phyloP scores from a whole-genome alignment of 495 filamentous ascomycete species.

The Aspergillus bertholletiae region DNA sequence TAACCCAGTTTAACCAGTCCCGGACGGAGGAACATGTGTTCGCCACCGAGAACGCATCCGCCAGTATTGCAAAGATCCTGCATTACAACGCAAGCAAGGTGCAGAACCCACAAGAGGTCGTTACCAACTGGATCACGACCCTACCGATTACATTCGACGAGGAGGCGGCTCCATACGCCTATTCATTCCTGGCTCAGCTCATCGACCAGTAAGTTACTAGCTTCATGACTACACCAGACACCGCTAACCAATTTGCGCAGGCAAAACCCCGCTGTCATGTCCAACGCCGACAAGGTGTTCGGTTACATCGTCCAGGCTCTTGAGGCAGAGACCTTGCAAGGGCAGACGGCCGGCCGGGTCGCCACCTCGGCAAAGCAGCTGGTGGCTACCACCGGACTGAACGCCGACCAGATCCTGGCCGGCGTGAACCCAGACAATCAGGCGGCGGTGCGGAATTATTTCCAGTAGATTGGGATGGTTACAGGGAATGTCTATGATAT shows the following conservation, averaged over 20 bases:
- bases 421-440: slow-evolving; percentile 73
- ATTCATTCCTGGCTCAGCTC: slow-evolving; percentile 83
- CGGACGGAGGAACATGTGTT: slow-evolving; percentile 92
- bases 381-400: slow-evolving; percentile 62
- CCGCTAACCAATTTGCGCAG: slow-evolving; percentile 44
- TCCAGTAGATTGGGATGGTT: slow-evolving; percentile 43
- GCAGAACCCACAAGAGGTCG: slow-evolving; percentile 65
- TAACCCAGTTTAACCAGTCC: slow-evolving; percentile 72
- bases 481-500: slow-evolving; percentile 4
- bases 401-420: slow-evolving; percentile 65
- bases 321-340: slow-evolving; percentile 85
- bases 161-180: slow-evolving; percentile 95
- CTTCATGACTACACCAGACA: not conserved
- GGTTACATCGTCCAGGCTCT: slow-evolving; percentile 80
- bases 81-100: slow-evolving; percentile 81
- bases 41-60: slow-evolving; percentile 96
- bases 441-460: slow-evolving; percentile 67
- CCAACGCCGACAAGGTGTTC: slow-evolving; percentile 74
- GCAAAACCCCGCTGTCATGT: slow-evolving; percentile 79
- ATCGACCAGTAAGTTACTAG: slow-evolving; percentile 83
- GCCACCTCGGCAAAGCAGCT: slow-evolving; percentile 71
- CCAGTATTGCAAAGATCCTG: slow-evolving; percentile 93
- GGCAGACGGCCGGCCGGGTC: slow-evolving; percentile 69
- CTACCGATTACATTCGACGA: slow-evolving; percentile 93
- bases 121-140: slow-evolving; percentile 79